Evolutionary conservation across 495 filamentous ascomycete genomes (phyloP), one percentile per base, ranked within the genome.

Genomic region (Tuber melanosporum): DNA sequence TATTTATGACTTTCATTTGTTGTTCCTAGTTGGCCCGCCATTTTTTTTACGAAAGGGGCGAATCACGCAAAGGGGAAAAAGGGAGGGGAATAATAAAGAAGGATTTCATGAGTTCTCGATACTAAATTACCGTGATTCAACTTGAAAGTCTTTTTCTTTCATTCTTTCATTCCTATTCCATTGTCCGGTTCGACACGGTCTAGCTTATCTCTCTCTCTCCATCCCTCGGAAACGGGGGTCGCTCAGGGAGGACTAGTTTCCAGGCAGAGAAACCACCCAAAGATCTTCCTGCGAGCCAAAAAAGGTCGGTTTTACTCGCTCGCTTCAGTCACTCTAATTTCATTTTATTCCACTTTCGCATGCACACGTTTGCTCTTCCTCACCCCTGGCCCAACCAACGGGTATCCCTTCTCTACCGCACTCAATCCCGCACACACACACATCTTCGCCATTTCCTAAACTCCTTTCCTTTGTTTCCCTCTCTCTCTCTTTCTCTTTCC

Each of bases 381-480:
- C 26, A 66, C 36, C 57, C 57, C 57, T 66, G 57, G 57, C 52
- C 52, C 57, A 66, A 66, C 14, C 57, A 66, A 36, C 57, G 57
- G 57, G 12, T 36, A 32, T 66, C 57, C 57, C 57, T 66, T 66
- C 57, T 36, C 57, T 66, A 66, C 57, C 57, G 57, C 57, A 17
- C 32, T 19, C 57, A 66, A 36, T 66, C 57, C 57, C 57, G 57
- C 32, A 66, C 52, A 26, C 52, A 57, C 52, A 66, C 52, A 57
- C 52, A 66, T 66, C 57, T 66, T 66, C 26, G 32, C 57, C 26
- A 66, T 66, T 26, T 57, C 71, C 70, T 77, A 45, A 77, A 75
- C 78, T 71, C 77, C 77, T 80, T 66, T 76, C 71, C 73, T 76
- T 80, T 80, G 78, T 80, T 76, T 76, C 73, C 39, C 44, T 70